These are phyloP conservation scores for Lentinula edodes DNA, from an alignment of 768 basidiomycete genomes.

Conservation along the genomic window DNA sequence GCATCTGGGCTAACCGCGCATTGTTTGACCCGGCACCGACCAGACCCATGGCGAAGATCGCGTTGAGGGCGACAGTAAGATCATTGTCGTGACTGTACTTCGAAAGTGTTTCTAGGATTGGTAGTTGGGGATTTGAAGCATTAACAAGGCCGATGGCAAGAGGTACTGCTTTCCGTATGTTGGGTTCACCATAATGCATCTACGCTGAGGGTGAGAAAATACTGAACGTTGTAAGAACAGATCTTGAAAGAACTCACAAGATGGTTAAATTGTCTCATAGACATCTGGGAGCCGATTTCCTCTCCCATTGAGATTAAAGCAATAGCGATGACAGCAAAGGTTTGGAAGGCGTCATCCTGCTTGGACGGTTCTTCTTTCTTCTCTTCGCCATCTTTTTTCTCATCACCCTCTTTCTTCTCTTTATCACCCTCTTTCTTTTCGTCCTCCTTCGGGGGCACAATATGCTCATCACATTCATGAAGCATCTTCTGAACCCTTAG, in stretches of 20 bases:
- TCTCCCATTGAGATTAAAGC: slow-evolving; percentile 97
- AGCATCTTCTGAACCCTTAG: slow-evolving; percentile 89
- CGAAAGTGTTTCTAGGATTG: slow-evolving; percentile 93
- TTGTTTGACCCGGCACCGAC: slow-evolving; percentile 99
- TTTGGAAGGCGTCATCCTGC: slow-evolving; percentile 76
- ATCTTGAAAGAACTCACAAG: slow-evolving; percentile 42
- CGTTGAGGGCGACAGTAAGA: slow-evolving; percentile 91
- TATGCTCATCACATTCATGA: slow-evolving; percentile 90
- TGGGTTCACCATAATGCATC: slow-evolving; percentile 98
- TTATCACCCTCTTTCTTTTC: slow-evolving; percentile 46
- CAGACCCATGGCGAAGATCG: slow-evolving; percentile 98
- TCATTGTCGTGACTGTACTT: slow-evolving; percentile 99
- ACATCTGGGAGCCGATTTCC: slow-evolving; percentile 97
- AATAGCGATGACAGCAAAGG: slow-evolving; percentile 91
- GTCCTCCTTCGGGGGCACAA: slow-evolving; percentile 44
- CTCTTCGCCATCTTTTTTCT: slow-evolving; percentile 41
- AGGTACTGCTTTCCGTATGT: slow-evolving; percentile 88
- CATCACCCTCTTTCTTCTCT: slow-evolving; percentile 53
- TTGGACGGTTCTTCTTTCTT: slow-evolving; percentile 20
- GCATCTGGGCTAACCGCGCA: slow-evolving; percentile 95
- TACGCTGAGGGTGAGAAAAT: neutral
- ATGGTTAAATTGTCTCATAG: slow-evolving; percentile 95
- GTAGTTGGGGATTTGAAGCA: slow-evolving; percentile 91
- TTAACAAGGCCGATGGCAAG: slow-evolving; percentile 93
- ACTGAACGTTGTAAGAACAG: no score